A percentile compares a stretch with the other conserved stretches of the same genome.
phyloP scores from a whole-genome alignment of 2,329 filamentous ascomycete species.

The Hysterium pulicare region DNA sequence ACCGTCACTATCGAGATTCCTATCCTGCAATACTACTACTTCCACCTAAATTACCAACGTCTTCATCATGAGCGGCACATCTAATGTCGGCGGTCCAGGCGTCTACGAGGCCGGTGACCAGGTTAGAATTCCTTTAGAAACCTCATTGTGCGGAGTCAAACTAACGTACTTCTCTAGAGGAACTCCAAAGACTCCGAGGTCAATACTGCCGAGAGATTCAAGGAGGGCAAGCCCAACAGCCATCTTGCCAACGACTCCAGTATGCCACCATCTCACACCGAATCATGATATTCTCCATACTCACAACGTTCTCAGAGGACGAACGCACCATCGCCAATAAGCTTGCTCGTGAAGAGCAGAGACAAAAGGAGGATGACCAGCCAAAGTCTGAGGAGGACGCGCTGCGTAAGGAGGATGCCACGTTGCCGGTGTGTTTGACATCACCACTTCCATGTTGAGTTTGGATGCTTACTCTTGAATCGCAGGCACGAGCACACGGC shows the following conservation, averaged over 20 bases:
- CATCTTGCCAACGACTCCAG: slow-evolving; percentile 70
- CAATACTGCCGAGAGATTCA: slow-evolving; percentile 57
- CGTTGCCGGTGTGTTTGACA: slow-evolving; percentile 33
- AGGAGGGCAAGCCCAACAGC: slow-evolving; percentile 69
- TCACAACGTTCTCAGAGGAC: too few species aligned
- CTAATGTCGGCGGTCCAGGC: slow-evolving; percentile 62
- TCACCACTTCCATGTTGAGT: background rate
- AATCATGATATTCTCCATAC: too few species aligned
- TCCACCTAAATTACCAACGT: too few species aligned
- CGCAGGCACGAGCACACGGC: slow-evolving; percentile 61
- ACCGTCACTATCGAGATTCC: too few species aligned
- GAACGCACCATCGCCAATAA: slow-evolving; percentile 70
- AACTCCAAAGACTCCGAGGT: slow-evolving; percentile 56
- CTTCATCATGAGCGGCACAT: slow-evolving; percentile 52
- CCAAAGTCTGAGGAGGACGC: slow-evolving; percentile 33
- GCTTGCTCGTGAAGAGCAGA: slow-evolving; percentile 59
- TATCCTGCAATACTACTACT: background rate
- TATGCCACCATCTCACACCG: slow-evolving; percentile 51
- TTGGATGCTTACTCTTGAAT: background rate
- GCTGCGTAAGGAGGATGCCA: slow-evolving; percentile 58
- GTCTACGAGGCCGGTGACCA: slow-evolving; percentile 79
- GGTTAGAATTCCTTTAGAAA: slow-evolving; percentile 19
- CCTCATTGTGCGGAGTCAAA: background rate
- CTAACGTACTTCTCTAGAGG: slow-evolving; percentile 35
- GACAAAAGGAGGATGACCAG: slow-evolving; percentile 43